phyloP scores from a whole-genome alignment of 306 rosid genomes.

The Coriaria nepalensis region DNA sequence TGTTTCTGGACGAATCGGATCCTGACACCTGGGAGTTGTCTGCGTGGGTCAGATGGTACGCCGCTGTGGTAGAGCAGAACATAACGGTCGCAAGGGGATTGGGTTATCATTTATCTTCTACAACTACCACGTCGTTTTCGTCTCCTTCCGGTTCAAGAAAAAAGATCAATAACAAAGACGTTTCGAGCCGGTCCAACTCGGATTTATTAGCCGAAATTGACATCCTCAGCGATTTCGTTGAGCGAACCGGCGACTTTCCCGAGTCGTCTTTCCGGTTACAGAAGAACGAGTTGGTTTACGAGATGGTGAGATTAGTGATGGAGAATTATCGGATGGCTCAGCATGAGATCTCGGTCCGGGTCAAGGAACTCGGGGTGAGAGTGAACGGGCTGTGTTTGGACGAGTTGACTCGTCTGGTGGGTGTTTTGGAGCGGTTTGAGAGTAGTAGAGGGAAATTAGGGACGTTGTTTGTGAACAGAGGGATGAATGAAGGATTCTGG shows the following conservation, averaged over 20 bases:
- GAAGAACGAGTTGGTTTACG: conserved; percentile 48
- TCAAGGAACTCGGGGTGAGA: conserved; percentile 24
- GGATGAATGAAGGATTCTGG: conserved; percentile 46
- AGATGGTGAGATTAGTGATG: conserved; percentile 35
- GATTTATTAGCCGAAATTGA: conserved; percentile 34
- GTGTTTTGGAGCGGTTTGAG: conserved; percentile 25
- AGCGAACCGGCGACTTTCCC: conserved; percentile 32
- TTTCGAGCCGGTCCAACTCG: conserved; percentile 11
- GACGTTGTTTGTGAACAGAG: conserved; percentile 45
- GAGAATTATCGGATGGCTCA: conserved; percentile 63
- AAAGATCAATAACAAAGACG: background rate
- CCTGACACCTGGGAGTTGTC: conserved; percentile 26
- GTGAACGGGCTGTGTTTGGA: conserved; percentile 21
- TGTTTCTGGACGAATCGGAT: conserved; percentile 48
- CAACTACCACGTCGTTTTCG: background rate
- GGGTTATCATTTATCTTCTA: conserved; percentile 23
- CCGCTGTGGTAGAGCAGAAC: conserved; percentile 38
- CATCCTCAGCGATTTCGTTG: conserved; percentile 36
- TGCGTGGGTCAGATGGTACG: conserved; percentile 82
- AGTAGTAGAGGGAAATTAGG: conserved; percentile 27
- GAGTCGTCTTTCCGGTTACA: conserved; percentile 32
- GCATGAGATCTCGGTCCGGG: conserved; percentile 27
- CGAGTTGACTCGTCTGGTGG: conserved; percentile 40
- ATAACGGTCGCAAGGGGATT: conserved; percentile 27
- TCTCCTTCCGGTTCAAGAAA: background rate